Conservation (phyloP, 2,329 filamentous ascomycete genomes). For the Colletotrichum navitas region DNA sequence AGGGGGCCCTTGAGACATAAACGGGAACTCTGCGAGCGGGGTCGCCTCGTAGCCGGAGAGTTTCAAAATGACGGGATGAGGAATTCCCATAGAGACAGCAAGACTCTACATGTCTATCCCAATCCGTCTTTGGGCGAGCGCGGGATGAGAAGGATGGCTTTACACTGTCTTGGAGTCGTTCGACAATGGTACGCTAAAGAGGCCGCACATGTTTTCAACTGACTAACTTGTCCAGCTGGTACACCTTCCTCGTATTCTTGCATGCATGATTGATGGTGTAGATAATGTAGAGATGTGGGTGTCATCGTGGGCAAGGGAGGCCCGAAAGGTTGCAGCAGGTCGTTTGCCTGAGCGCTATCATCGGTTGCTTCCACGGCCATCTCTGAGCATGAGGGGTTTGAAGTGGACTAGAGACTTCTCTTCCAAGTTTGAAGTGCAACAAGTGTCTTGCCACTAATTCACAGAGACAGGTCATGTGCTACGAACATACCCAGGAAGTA, state of each 20-base stretch:
- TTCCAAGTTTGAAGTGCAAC: constrained; percentile 6
- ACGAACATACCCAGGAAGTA: background rate
- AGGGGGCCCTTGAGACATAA: constrained; percentile 11
- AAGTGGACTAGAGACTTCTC: background rate
- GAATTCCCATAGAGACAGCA: background rate
- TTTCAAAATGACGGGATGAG: constrained; percentile 6
- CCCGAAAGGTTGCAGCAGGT: background rate
- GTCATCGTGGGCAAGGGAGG: constrained; percentile 17
- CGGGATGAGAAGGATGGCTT: background rate
- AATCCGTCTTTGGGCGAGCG: constrained; percentile 10
- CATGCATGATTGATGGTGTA: constrained; percentile 9
- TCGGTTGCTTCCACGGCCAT: background rate
- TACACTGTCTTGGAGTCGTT: constrained; percentile 21
- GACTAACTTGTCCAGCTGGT: background rate
- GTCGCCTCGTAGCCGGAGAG: background rate
- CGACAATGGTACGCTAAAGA: background rate
- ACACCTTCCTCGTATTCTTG: constrained; percentile 8
- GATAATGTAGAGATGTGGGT: background rate
- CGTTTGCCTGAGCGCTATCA: background rate
- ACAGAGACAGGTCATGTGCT: background rate
- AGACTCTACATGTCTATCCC: constrained; percentile 10
- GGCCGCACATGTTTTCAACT: background rate
- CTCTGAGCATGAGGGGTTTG: background rate
- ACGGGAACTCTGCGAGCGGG: constrained; percentile 12
- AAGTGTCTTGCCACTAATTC: constrained; percentile 10